A percentile compares a stretch with the other conserved stretches of the same genome.
These are phyloP conservation scores for Russula olivacea DNA, from an alignment of 768 basidiomycete genomes.

Conservation along the genomic window DNA sequence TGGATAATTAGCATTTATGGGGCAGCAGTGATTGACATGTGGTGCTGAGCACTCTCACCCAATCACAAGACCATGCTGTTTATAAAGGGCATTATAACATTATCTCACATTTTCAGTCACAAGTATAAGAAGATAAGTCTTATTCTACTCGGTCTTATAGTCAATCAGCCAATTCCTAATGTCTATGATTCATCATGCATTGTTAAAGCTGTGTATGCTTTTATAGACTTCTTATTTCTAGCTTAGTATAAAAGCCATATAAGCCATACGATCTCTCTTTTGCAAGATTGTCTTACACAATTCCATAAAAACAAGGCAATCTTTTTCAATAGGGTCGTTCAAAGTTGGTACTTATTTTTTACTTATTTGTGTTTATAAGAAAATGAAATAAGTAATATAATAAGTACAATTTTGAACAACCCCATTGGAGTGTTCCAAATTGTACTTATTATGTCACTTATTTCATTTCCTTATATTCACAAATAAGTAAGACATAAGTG, in stretches of 20 bases:
- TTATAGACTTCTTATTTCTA: background rate
- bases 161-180: background rate
- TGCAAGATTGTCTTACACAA: constrained; percentile 16
- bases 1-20: background rate
- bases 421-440: no score
- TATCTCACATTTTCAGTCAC: constrained; percentile 25
- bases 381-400: no score
- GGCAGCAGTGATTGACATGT: constrained; percentile 22
- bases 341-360: no score
- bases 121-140: constrained; percentile 27
- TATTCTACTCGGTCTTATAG: background rate
- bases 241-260: constrained; percentile 24
- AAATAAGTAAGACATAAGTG: no score
- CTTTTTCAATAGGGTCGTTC: no score
- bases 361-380: no score
- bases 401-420: no score
- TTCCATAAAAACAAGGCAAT: constrained; percentile 29
- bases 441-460: no score
- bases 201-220: background rate
- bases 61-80: constrained; percentile 28
- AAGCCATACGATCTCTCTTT: background rate
- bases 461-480: no score
- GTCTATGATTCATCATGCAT: rapidly evolving
- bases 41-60: constrained; percentile 24
- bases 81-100: constrained; percentile 23